Evolutionary conservation across 495 filamentous ascomycete genomes (phyloP).

Genomic region (Stereocaulon alpinum): DNA sequence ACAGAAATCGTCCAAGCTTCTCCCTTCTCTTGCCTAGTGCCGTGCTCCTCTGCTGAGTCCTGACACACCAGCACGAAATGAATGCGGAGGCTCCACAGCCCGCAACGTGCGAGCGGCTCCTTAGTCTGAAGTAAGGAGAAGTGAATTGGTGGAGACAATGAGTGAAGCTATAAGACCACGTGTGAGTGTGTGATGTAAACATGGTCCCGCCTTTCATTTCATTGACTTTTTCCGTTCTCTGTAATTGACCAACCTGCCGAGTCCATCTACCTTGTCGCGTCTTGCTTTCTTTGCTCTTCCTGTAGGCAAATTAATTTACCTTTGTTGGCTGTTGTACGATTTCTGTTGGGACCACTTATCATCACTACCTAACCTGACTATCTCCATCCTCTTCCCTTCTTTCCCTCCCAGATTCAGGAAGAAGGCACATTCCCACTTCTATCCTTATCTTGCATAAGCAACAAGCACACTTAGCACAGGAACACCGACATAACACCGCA

Average conservation of each 20-base stretch:
- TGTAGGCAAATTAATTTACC: background rate
- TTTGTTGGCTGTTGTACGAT: background rate
- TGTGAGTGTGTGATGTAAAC: no score
- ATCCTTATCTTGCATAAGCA: no score
- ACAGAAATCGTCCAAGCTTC: no score
- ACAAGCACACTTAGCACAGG: background rate
- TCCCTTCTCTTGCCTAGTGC: no score
- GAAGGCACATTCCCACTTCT: no score
- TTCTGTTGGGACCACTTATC: slow-evolving; percentile 8
- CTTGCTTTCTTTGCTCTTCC: background rate
- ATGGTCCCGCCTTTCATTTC: no score
- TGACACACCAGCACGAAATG: no score
- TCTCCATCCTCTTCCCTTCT: background rate
- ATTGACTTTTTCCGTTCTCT: no score
- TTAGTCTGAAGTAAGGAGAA: background rate
- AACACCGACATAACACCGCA: slow-evolving; percentile 4
- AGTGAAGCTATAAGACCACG: background rate
- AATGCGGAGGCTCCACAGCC: background rate
- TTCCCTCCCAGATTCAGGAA: background rate
- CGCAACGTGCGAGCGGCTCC: background rate
- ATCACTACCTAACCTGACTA: background rate
- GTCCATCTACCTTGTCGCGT: background rate
- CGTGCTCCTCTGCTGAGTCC: no score
- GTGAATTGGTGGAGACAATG: background rate
- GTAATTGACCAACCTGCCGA: no score